These are phyloP conservation scores for Vigna nakashimae DNA, from an alignment of 306 rosid species.

Conservation along the genomic window DNA sequence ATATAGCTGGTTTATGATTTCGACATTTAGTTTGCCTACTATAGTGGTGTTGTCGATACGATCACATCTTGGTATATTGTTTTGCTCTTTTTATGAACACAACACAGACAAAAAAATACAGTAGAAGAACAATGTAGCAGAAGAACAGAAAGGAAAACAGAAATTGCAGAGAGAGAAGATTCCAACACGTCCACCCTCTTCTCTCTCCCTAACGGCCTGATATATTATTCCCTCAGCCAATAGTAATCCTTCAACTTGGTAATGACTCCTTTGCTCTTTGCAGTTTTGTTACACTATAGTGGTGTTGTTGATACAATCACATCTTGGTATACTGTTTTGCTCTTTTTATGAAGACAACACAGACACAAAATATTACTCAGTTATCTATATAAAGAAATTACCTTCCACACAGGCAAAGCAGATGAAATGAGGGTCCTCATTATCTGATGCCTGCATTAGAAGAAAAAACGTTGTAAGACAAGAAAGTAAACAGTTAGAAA, in stretches of 20 bases:
- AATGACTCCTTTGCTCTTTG: no score
- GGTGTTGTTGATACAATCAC: no score
- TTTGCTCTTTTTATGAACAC: slow-evolving; percentile 26
- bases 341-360: no score
- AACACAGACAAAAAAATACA: background rate
- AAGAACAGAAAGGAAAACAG: no score
- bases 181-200: no score
- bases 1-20: background rate
- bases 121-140: no score
- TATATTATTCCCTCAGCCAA: no score
- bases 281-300: no score
- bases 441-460: slow-evolving; percentile 68
- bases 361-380: slow-evolving; percentile 1
- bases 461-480: slow-evolving; percentile 14
- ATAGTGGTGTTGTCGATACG: background rate
- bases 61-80: slow-evolving; percentile 15
- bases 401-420: slow-evolving; percentile 85
- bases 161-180: no score
- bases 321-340: no score
- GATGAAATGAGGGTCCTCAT: slow-evolving; percentile 81
- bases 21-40: background rate
- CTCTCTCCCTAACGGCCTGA: no score
- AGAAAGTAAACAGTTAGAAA: background rate
- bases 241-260: no score
- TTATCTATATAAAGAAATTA: slow-evolving; percentile 37